Conservation (phyloP, 148 eudicot species). For the Linanthus parryae region DNA sequence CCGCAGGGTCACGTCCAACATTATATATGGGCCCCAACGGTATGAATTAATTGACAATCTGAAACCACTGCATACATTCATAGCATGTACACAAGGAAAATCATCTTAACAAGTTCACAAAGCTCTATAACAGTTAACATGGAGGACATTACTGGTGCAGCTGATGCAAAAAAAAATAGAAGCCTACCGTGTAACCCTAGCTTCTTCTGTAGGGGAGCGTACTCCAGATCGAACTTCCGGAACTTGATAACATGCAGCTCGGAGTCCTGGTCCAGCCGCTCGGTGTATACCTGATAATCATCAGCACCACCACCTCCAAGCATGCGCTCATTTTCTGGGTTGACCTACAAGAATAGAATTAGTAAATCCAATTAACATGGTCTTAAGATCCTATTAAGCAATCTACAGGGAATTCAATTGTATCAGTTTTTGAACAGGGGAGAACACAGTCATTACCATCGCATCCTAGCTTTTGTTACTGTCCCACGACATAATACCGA, state of each 20-base stretch:
- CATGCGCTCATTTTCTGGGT: constrained; percentile 91
- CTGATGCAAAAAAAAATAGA: background rate
- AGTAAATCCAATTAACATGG: no score
- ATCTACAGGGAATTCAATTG: no score
- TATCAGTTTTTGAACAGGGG: no score
- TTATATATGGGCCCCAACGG: constrained; percentile 93
- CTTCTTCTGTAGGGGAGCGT: constrained; percentile 97
- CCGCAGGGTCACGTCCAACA: constrained; percentile 43
- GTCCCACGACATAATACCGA: no score
- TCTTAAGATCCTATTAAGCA: no score
- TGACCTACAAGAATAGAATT: no score
- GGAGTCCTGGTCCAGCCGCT: constrained; percentile 85
- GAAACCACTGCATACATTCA: constrained; percentile 58
- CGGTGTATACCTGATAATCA: constrained; percentile 79
- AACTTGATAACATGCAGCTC: constrained; percentile 74
- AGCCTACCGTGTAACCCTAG: constrained; percentile 82
- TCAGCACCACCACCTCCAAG: constrained; percentile 98
- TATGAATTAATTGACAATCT: constrained; percentile 80
- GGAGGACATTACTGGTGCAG: background rate
- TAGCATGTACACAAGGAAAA: background rate
- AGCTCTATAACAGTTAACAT: background rate
- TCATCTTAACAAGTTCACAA: constrained; percentile 8
- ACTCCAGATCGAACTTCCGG: constrained; percentile 80
- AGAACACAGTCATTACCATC: no score
- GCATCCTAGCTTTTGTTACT: no score